Conservation (phyloP, 495 filamentous ascomycete species). For the Neurospora discreta region DNA sequence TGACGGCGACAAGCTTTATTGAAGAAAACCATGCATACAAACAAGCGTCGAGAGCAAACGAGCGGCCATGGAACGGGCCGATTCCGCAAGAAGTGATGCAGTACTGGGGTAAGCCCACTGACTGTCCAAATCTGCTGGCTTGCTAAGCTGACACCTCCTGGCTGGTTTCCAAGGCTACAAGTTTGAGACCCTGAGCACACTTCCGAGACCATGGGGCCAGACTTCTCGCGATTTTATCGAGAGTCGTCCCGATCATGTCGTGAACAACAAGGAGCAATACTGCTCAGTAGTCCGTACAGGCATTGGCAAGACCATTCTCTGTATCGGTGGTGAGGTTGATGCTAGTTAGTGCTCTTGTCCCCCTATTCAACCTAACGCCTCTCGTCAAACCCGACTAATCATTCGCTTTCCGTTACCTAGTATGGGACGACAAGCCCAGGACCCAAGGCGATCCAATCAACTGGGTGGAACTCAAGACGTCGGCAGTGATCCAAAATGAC, state of each 20-base stretch:
- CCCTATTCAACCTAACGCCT: background rate
- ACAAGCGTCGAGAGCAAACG: constrained; percentile 42
- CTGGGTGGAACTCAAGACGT: constrained; percentile 94
- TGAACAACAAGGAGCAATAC: constrained; percentile 85
- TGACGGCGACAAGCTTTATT: constrained; percentile 56
- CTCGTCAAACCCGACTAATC: background rate
- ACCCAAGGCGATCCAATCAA: constrained; percentile 56
- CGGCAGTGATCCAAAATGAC: constrained; percentile 52
- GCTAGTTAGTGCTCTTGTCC: constrained; percentile 43
- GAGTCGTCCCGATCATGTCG: constrained; percentile 51
- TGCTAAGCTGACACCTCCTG: constrained; percentile 6
- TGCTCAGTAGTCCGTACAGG: constrained; percentile 86
- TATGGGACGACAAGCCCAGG: constrained; percentile 72
- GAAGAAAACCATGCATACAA: constrained; percentile 78
- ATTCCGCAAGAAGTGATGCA: constrained; percentile 33
- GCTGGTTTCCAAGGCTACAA: constrained; percentile 61
- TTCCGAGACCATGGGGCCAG: constrained; percentile 61
- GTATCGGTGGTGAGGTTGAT: constrained; percentile 94
- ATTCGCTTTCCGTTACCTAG: constrained; percentile 24
- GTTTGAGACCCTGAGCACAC: constrained; percentile 76
- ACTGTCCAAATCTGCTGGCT: background rate
- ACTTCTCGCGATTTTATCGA: constrained; percentile 68
- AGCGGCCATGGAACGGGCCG: constrained; percentile 41
- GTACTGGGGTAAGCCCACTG: constrained; percentile 45
- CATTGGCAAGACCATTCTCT: constrained; percentile 57